Evolutionary conservation across 441 rosid genomes (phyloP), one percentile per base, ranked within the genome.

Genomic region (Erodium texanum): DNA sequence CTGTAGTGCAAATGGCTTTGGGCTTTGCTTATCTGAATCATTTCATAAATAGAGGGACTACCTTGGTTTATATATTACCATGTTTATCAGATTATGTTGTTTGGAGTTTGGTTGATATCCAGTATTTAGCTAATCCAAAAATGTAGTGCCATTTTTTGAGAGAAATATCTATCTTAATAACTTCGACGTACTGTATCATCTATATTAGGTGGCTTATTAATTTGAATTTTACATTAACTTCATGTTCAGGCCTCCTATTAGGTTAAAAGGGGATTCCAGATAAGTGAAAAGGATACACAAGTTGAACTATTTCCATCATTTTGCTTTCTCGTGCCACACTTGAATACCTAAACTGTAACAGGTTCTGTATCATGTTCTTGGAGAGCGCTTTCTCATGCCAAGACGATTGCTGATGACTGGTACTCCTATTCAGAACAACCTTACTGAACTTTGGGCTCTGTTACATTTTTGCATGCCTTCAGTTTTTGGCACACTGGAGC

Each of bases 391-490:
- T 74, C 82, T 92, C 77, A 87, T 92, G 64, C 97, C 98, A 59
- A 89, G 98, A 66, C 81, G 92, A 68, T 82, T 92, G 58, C 78
- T 92, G 86, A 87, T 92, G 92, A 90, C 96, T 50, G 97, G 98
- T 67, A 92, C 98, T 38, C 98, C 98, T 48, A 81, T 92, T 66
- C 97, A 92, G 78, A 92, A 92, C 75, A 87, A 88, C 76, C 89
- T 92, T 66, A 81, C 85, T 29, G 98, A 92, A 75, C 90, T 92
- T 18, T 92, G 98, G 98, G 90, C 96, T 52, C 80, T 92, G 80
- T 72, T 92, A 92, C 96, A 88, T 82, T 92, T 92, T 76, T 92
- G 96, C 71, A 86, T 90, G 93, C 96, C 96, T 67, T 81, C 77
- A 29, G 84, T 92, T 58, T 92, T 92, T 87, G 96, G 96, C 76